These are phyloP conservation scores for Petunia axillaris DNA, from an alignment of 257 asterid genomes.

Conservation along the genomic window DNA sequence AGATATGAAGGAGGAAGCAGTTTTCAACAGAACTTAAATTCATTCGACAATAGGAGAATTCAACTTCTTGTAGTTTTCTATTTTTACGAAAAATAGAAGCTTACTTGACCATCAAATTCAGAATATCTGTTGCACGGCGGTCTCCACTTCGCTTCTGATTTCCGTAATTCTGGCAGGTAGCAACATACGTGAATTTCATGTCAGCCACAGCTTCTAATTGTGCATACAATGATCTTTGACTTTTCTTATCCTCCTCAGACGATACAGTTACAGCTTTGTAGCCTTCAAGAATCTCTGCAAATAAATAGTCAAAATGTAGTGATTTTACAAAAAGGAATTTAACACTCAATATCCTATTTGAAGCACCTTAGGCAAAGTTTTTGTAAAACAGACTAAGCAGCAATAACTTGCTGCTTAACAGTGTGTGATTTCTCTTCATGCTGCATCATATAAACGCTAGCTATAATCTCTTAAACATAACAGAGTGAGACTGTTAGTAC, in stretches of 20 bases:
- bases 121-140: slow-evolving; percentile 97
- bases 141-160: slow-evolving; percentile 95
- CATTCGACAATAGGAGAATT: neutral
- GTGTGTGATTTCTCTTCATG: neutral
- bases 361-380: slow-evolving; percentile 5
- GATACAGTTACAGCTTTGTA: slow-evolving; percentile 70
- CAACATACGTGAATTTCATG: slow-evolving; percentile 96
- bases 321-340: slow-evolving; percentile 2
- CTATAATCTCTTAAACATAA: slow-evolving; percentile 19
- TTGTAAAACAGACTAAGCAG: slow-evolving; percentile 10
- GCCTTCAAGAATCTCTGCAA: slow-evolving; percentile 83
- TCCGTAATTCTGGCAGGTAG: slow-evolving; percentile 97
- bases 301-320: slow-evolving; percentile 19
- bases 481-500: slow-evolving; percentile 8
- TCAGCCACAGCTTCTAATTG: slow-evolving; percentile 96
- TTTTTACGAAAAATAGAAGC: slow-evolving; percentile 36
- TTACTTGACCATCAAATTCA: slow-evolving; percentile 97
- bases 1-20: slow-evolving; percentile 29
- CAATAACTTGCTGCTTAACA: neutral
- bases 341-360: slow-evolving; percentile 1
- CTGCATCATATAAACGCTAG: neutral
- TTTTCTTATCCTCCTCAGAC: slow-evolving; percentile 80
- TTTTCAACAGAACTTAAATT: neutral
- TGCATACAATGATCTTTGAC: slow-evolving; percentile 90
- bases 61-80: slow-evolving; percentile 23